These are phyloP conservation scores for Escovopsis sp. DNA, from an alignment of 2,329 filamentous ascomycete genomes.

Conservation along the genomic window DNA sequence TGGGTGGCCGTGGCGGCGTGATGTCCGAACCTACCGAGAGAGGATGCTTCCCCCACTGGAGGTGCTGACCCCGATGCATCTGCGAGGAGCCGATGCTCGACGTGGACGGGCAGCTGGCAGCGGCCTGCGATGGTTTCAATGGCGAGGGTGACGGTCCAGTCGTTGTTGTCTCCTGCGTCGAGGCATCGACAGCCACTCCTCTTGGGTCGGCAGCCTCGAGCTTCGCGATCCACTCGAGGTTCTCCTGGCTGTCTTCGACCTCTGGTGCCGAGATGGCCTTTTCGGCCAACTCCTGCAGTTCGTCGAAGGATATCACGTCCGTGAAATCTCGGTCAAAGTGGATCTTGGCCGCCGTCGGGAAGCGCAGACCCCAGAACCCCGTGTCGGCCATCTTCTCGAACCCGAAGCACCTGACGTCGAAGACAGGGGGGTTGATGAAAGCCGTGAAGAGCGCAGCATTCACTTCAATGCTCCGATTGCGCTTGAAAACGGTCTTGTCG, in stretches of 20 bases:
- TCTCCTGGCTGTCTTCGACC: conserved; percentile 44
- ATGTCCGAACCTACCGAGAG: too few relatives aligned
- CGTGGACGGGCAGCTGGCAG: conserved; percentile 5
- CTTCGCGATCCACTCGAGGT: conserved; percentile 43
- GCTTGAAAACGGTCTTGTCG: conserved; percentile 28
- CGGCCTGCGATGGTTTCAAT: conserved; percentile 12
- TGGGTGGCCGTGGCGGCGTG: too few relatives aligned
- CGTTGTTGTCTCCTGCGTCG: conserved; percentile 30
- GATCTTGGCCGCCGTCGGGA: conserved; percentile 62
- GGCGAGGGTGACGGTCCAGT: conserved; percentile 22
- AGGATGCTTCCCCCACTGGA: too few relatives aligned
- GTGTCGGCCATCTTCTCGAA: conserved; percentile 61
- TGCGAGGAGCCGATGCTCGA: too few relatives aligned
- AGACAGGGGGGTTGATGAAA: conserved; percentile 59
- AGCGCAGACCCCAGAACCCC: conserved; percentile 59
- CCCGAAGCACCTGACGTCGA: conserved; percentile 66
- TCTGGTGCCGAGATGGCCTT: conserved; percentile 35
- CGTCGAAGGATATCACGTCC: conserved; percentile 53
- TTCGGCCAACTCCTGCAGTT: conserved; percentile 53
- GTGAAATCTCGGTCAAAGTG: conserved; percentile 59
- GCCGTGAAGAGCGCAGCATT: conserved; percentile 31
- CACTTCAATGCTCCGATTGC: conserved; percentile 29
- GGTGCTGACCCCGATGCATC: too few relatives aligned
- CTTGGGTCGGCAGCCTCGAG: conserved; percentile 41
- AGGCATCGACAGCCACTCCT: conserved; percentile 25